Conservation (phyloP, 306 rosid genomes). For the Vachellia pachyceras region DNA sequence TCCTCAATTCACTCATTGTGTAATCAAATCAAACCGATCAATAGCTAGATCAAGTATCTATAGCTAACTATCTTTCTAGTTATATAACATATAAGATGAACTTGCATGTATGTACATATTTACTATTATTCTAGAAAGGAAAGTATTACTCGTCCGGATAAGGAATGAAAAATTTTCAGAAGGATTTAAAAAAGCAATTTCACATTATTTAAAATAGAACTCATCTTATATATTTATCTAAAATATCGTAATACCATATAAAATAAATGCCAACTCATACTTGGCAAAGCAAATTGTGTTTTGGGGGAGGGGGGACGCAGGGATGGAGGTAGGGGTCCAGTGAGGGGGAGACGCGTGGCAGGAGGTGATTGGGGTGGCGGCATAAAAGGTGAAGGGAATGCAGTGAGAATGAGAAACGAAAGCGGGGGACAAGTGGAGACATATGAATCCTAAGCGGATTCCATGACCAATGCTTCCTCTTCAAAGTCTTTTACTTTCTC, state of each 20-base stretch:
- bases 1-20: no score
- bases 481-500: neutral
- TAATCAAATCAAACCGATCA: no score
- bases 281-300: neutral
- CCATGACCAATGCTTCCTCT: constrained; percentile 35
- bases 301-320: neutral
- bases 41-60: no score
- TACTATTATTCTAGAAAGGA: no score
- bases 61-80: neutral
- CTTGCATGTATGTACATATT: neutral
- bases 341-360: constrained; percentile 31
- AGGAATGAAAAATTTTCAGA: no score
- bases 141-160: no score
- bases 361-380: constrained; percentile 47
- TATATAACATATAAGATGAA: neutral
- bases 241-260: no score
- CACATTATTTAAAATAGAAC: no score
- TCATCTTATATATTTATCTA: no score
- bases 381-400: constrained; percentile 43
- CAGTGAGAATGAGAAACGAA: constrained; percentile 40
- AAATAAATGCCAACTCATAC: no score
- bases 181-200: no score
- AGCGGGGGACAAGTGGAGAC: constrained; percentile 80
- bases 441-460: constrained; percentile 63
- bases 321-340: neutral